Percentiles rank a stretch among this genome's conserved stretches.
Conservation (phyloP, 2,329 filamentous ascomycete genomes). For the Plectosphaerella cucumerina region DNA sequence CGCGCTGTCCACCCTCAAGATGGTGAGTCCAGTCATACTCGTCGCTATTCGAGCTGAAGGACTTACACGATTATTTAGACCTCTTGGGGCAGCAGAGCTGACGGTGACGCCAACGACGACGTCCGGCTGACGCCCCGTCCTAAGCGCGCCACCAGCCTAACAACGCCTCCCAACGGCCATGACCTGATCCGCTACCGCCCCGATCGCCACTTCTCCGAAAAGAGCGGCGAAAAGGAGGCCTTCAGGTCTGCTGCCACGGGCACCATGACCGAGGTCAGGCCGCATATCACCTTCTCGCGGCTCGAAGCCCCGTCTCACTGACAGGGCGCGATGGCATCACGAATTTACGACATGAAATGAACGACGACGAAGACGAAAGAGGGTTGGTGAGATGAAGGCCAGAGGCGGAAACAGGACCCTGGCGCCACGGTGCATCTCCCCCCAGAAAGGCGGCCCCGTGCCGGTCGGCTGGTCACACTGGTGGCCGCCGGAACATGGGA, state of each 20-base stretch:
- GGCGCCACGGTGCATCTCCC: conserved; percentile 1
- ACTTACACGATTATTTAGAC: conserved; percentile 52
- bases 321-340: conserved; percentile 1
- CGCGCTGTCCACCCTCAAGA: conserved; percentile 75
- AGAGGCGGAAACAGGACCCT: conserved; percentile 16
- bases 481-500: no score
- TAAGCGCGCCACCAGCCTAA: conserved; percentile 34
- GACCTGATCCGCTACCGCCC: conserved; percentile 42
- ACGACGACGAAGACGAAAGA: not conserved
- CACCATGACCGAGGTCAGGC: conserved; percentile 7
- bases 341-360: conserved; percentile 2
- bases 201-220: conserved; percentile 32
- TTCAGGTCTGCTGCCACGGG: not conserved
- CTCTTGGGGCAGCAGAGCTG: conserved; percentile 90
- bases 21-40: conserved; percentile 55
- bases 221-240: conserved; percentile 7
- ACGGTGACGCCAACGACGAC: conserved; percentile 80
- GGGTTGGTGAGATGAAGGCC: not conserved
- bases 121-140: conserved; percentile 57
- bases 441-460: no score
- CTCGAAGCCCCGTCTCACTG: conserved; percentile 2
- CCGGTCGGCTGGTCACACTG: no score
- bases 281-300: conserved; percentile 11
- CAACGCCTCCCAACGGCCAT: conserved; percentile 36
- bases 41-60: not conserved